Evolutionary conservation across 169 alveolate genomes (phyloP).

Genomic region (Besnoitia besnoiti): DNA sequence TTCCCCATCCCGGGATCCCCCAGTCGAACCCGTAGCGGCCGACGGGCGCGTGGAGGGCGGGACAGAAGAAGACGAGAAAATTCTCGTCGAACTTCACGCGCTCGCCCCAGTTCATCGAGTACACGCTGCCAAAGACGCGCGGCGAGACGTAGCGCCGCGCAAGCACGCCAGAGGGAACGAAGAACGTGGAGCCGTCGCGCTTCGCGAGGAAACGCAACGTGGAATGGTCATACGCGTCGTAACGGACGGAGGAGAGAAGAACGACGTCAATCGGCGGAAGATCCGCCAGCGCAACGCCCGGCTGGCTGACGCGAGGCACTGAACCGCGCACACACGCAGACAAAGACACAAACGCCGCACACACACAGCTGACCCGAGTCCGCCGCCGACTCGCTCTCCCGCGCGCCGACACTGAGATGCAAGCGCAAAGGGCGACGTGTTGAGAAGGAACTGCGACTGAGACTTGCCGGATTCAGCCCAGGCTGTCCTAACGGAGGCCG

Average conservation of each 20-base stretch:
- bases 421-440: neutral
- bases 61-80: neutral
- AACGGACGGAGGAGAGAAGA: constrained; percentile 8
- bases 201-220: neutral
- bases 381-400: too few relatives aligned
- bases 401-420: neutral
- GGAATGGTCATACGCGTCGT: constrained; percentile 31
- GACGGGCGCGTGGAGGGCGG: neutral
- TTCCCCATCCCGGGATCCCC: constrained; percentile 38
- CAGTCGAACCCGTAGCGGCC: constrained; percentile 22
- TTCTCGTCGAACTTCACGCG: constrained; percentile 32
- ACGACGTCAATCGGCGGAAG: constrained; percentile 45
- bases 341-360: too few relatives aligned
- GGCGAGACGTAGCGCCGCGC: constrained; percentile 36
- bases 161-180: constrained; percentile 13
- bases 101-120: constrained; percentile 44
- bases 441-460: too few relatives aligned
- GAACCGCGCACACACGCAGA: neutral
- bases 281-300: constrained; percentile 6
- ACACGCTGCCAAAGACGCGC: constrained; percentile 10
- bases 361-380: too few relatives aligned
- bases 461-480: too few relatives aligned
- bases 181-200: neutral
- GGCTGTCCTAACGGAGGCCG: too few relatives aligned
- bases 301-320: constrained; percentile 47